Conservation (phyloP, 176 grass and related monocot genomes). For the Hordeum vulgare region MorexV3_pseudomolecules_assembly NC_058521.1:512449432-512449931, state of each 20-base stretch:
- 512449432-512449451: conserved; percentile 20
- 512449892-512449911: background rate
- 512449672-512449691: conserved; percentile 16
- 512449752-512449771: background rate
- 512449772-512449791: conserved; percentile 6
- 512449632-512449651: conserved; percentile 24
- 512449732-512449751: background rate
- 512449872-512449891: background rate
- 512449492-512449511: background rate
- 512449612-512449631: conserved; percentile 17
- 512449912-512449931: background rate
- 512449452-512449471: conserved; percentile 11
- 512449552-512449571: background rate
- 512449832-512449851: conserved; percentile 14
- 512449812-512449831: conserved; percentile 18
- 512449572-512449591: background rate
- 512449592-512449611: conserved; percentile 14
- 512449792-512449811: background rate
- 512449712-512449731: conserved; percentile 5
- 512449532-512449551: conserved; percentile 13
- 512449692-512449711: conserved; percentile 1
- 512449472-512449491: background rate
- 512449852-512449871: background rate
- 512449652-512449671: conserved; percentile 16
- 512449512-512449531: conserved; percentile 8